Percentiles rank a stretch among this genome's conserved stretches.
phyloP scores from a whole-genome alignment of 305 asterid species.

The Nicotiana rustica region DNA sequence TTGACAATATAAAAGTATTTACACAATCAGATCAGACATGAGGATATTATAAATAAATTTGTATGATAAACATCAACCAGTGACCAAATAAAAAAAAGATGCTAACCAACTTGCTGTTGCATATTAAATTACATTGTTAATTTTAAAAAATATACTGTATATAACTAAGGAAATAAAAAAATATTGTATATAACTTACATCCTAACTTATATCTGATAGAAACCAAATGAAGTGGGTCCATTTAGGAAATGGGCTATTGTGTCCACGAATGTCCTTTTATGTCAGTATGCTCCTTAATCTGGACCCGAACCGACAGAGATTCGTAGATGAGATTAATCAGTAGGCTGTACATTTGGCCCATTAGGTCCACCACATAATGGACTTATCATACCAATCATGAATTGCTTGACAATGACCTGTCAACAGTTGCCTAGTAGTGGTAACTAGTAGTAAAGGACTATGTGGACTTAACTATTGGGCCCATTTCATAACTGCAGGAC shows the following conservation, averaged over 20 bases:
- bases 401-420: conserved; percentile 12
- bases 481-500: conserved; percentile 1
- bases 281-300: conserved; percentile 25
- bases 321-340: conserved; percentile 17
- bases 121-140: neutral
- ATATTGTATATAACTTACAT: neutral
- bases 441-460: neutral
- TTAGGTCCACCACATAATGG: conserved; percentile 20
- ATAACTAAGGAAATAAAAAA: no score
- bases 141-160: neutral
- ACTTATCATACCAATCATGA: conserved; percentile 22
- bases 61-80: no score
- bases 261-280: conserved; percentile 1
- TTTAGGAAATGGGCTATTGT: neutral
- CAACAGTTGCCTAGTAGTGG: neutral
- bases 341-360: neutral
- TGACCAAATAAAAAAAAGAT: neutral
- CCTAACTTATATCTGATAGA: neutral
- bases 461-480: neutral
- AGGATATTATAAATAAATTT: neutral
- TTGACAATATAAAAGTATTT: neutral
- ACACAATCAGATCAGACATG: no score
- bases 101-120: neutral
- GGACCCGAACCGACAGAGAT: conserved; percentile 40
- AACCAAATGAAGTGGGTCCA: conserved; percentile 29